Evolutionary conservation across 495 filamentous ascomycete species (phyloP).

Genomic region (Haplographium delicatum): DNA sequence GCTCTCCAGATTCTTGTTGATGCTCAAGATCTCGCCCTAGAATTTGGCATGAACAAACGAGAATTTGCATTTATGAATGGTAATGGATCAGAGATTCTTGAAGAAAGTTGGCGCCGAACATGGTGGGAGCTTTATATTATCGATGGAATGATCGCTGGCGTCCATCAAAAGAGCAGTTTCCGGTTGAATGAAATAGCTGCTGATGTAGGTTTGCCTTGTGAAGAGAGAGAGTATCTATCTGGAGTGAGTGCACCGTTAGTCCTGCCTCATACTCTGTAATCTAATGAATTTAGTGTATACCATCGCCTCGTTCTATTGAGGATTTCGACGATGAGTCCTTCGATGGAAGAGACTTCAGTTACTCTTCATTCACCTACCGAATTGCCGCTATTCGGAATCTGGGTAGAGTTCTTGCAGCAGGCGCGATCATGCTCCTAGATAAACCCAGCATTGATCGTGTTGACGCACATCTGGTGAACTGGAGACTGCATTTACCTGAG

Average conservation of each 20-base stretch:
- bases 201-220: constrained; percentile 67
- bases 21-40: constrained; percentile 65
- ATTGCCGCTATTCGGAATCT: constrained; percentile 70
- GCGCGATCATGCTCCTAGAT: constrained; percentile 37
- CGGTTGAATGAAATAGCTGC: constrained; percentile 47
- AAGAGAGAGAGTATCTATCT: constrained; percentile 62
- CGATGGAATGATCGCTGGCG: constrained; percentile 60
- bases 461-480: constrained; percentile 75
- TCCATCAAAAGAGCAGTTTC: constrained; percentile 53
- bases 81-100: constrained; percentile 41
- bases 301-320: constrained; percentile 52
- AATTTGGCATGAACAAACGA: constrained; percentile 67
- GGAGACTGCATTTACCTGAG: constrained; percentile 73
- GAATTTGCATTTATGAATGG: constrained; percentile 42
- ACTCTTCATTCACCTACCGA: constrained; percentile 74
- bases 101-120: constrained; percentile 76
- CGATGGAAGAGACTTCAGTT: constrained; percentile 52
- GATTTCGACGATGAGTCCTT: constrained; percentile 71
- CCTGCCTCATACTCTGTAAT: neutral
- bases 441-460: constrained; percentile 47
- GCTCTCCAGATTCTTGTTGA: constrained; percentile 60
- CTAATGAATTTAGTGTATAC: constrained; percentile 48
- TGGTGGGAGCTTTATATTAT: constrained; percentile 90
- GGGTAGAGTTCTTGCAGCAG: constrained; percentile 63
- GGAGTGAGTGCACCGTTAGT: constrained; percentile 44